Conservation (phyloP, 805 yeast genomes). For the Saccharomycopsis sp. region DNA sequence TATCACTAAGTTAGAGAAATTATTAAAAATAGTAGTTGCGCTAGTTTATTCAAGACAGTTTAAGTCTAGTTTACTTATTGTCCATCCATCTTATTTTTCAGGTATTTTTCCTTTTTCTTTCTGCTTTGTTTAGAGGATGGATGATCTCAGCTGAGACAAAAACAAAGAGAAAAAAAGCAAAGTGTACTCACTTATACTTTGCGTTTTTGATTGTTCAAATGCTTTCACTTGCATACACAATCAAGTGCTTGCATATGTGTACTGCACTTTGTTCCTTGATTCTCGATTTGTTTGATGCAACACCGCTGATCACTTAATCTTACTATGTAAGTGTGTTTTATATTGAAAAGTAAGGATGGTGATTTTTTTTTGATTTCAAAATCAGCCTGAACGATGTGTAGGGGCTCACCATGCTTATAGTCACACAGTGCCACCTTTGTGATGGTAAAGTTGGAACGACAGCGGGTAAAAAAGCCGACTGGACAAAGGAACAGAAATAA, state of each 20-base stretch:
- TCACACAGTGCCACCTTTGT: too few relatives aligned
- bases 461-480: neutral
- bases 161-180: neutral
- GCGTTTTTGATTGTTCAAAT: neutral
- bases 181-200: neutral
- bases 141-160: neutral
- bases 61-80: neutral
- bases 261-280: neutral
- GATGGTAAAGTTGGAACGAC: neutral
- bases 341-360: too few relatives aligned
- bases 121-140: too few relatives aligned
- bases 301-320: neutral
- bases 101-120: neutral
- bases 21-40: neutral
- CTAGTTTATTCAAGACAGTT: neutral
- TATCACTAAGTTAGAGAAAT: neutral
- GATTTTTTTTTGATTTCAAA: too few relatives aligned
- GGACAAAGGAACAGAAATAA: neutral
- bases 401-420: too few relatives aligned
- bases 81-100: neutral
- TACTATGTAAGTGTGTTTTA: neutral
- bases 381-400: too few relatives aligned
- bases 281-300: neutral
- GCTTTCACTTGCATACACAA: neutral
- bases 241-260: neutral